Percentiles rank a stretch among this genome's conserved stretches.
phyloP scores from a whole-genome alignment of 73 alveolate species.

The Symbiodinium pilosum region DNA sequence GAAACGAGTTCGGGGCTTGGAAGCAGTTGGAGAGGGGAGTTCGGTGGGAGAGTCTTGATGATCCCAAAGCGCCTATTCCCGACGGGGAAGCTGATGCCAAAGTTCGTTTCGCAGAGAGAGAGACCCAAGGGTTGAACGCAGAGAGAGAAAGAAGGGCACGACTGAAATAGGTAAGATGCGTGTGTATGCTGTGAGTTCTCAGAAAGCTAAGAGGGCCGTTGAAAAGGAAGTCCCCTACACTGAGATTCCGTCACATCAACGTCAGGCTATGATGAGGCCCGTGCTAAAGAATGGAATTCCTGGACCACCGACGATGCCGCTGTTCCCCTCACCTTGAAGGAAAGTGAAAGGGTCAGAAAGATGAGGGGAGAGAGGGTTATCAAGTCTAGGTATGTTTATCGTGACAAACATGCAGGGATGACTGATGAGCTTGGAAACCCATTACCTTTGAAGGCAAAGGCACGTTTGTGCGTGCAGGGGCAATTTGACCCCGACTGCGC shows the following conservation, averaged over 20 bases:
- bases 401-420: background rate
- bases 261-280: background rate
- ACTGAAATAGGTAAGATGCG: background rate
- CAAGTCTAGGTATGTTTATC: background rate
- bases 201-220: background rate
- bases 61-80: background rate
- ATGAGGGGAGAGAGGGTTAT: background rate
- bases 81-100: too few species aligned
- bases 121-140: too few species aligned
- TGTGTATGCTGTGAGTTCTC: background rate
- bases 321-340: background rate
- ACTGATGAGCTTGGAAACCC: background rate
- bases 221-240: background rate
- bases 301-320: conserved; percentile 15
- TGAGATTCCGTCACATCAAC: background rate
- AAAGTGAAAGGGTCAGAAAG: background rate
- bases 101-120: background rate
- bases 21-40: too few species aligned
- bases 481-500: too few species aligned
- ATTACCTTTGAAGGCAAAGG: background rate
- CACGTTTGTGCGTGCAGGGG: too few species aligned
- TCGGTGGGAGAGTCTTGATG: background rate
- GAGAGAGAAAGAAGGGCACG: too few species aligned
- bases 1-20: too few species aligned
- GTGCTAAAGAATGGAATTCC: conserved; percentile 1